phyloP scores from a whole-genome alignment of 139 green algal species.

The Volvox africanus region DNA sequence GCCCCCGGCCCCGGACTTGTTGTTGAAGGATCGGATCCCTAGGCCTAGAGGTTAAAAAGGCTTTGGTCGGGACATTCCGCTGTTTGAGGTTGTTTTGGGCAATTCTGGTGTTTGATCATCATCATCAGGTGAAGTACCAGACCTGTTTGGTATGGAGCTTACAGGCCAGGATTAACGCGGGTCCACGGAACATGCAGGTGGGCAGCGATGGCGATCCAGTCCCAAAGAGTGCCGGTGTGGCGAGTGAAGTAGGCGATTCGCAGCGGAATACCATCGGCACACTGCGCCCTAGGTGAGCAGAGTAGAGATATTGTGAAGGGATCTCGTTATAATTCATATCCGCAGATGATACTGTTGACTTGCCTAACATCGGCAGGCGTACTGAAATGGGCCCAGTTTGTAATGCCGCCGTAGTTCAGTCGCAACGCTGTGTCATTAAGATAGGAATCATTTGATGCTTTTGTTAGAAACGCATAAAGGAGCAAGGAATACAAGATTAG shows the following conservation, averaged over 20 bases:
- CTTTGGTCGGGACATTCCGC: too few species aligned
- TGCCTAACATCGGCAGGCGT: neutral
- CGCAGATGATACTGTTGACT: neutral
- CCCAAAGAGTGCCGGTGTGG: conserved; percentile 27
- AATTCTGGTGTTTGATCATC: too few species aligned
- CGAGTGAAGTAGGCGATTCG: conserved; percentile 16
- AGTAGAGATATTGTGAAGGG: neutral
- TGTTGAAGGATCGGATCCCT: too few species aligned
- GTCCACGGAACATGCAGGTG: neutral
- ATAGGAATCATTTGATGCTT: neutral
- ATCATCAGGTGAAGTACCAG: too few species aligned
- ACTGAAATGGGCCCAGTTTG: neutral
- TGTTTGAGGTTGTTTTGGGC: too few species aligned
- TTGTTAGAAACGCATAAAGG: too few species aligned
- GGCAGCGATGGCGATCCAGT: conserved; percentile 1
- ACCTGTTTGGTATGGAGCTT: neutral
- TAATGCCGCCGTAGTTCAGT: neutral
- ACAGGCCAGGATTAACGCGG: conserved; percentile 9
- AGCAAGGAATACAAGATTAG: too few species aligned
- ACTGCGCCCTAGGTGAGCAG: neutral
- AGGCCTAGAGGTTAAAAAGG: too few species aligned
- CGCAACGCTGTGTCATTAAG: neutral
- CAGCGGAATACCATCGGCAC: neutral
- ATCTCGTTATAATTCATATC: neutral
- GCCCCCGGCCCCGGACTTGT: too few species aligned